Evolutionary conservation across 73 alveolate species (phyloP).

Genomic region (Uronychia binucleata): DNA sequence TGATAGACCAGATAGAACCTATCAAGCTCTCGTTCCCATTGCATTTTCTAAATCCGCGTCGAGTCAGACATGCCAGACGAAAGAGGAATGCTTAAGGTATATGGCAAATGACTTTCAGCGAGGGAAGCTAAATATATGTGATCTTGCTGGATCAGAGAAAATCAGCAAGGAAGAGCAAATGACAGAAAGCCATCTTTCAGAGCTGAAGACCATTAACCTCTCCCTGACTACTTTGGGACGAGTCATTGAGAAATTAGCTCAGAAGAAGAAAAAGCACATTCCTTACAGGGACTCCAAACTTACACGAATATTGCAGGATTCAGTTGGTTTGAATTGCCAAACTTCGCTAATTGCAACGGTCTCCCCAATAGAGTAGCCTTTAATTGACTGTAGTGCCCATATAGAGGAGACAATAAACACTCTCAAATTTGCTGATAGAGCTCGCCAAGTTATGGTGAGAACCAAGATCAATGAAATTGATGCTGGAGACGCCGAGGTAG

Average conservation of each 20-base stretch:
- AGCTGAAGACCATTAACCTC: conserved; percentile 50
- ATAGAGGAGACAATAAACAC: neutral
- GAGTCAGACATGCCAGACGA: conserved; percentile 48
- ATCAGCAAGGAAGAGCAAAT: conserved; percentile 63
- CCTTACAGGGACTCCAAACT: conserved; percentile 58
- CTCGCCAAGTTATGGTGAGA: neutral
- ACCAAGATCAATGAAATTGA: neutral
- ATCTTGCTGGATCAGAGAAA: conserved; percentile 97
- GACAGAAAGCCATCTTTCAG: conserved; percentile 45
- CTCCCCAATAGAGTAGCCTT: conserved; percentile 26
- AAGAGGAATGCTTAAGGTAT: conserved; percentile 35
- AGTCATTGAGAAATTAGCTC: conserved; percentile 28
- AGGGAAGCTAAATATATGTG: conserved; percentile 75
- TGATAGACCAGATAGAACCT: conserved; percentile 54
- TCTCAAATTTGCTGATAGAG: neutral
- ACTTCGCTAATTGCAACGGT: neutral
- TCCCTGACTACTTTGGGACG: conserved; percentile 51
- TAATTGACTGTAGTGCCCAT: neutral
- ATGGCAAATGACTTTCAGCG: neutral
- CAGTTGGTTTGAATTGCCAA: neutral
- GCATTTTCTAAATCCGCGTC: conserved; percentile 45
- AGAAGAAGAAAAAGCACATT: conserved; percentile 10
- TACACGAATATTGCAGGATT: conserved; percentile 44
- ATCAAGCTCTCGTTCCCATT: conserved; percentile 51
- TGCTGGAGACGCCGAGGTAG: neutral